Base-by-base conservation (phyloP, 2,329 filamentous ascomycete species). In the Neoscytalidium dimidiatum region DNA sequence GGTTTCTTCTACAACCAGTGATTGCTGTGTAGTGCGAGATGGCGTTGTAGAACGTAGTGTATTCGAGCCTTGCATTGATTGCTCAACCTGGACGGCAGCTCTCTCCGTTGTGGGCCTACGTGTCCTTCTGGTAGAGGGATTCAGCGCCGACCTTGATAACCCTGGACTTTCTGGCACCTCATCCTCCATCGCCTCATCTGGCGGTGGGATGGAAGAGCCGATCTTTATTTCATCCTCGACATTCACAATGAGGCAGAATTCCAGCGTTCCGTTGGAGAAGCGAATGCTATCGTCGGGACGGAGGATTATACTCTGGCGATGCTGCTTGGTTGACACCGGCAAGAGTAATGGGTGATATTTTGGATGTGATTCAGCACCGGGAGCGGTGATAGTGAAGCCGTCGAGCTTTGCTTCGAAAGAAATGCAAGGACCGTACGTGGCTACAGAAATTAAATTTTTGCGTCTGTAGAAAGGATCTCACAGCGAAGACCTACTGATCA, bases 61-160 rank as follows among this genome's bases (percentile, higher is more conserved):
- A 13, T 28, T 13, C 21, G 58, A 28, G 21, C 19, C 58, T 17
- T 62, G 58, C 58, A 62, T 62, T n/a, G 58, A 62, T 19, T 51
- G 44, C 8, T 49, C 58, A 8, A 62, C 58, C 33, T 62, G 58
- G 13, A 62, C 31, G 3, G 43, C 13, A 19, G 58, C 28, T 29
- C 44, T 38, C 21, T 19, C 26, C 3, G 19, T 49, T 3, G 11
- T 11, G 19, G 28, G 28, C 57, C 49, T 26, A 3, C 14, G 21
- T 5, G 23, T 31, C 35, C 53, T 44, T 26, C 53, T 35, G 17
- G 11, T 60, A 4, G n/a, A 7, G 8, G n/a, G n/a, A 43, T 23
- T 29, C 23, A 6, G 21, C 17, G 21, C 21, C 7, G 46, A 49
- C 21, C 19, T 26, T 5, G 53, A 13, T 28, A 28, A 9, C 51